A percentile compares a stretch with the other conserved stretches of the same genome.
phyloP scores from a whole-genome alignment of 2,329 filamentous ascomycete species.

The Emergomyces africanus region DNA sequence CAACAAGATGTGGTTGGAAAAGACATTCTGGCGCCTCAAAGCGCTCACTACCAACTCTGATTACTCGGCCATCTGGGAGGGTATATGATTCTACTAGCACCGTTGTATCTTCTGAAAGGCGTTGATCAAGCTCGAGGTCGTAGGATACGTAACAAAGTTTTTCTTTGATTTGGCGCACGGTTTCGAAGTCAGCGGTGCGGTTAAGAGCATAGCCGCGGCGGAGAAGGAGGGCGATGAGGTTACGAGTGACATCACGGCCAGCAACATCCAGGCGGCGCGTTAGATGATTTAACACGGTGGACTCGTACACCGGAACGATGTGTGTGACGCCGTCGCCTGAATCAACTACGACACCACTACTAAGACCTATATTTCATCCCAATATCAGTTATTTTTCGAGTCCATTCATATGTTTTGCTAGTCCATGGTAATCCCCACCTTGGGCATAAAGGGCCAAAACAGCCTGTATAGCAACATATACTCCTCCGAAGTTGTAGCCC shows the following conservation, averaged over 20 bases:
- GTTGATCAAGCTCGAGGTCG: constrained; percentile 91
- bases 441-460: constrained; percentile 94
- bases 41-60: constrained; percentile 88
- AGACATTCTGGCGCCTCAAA: constrained; percentile 97
- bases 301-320: constrained; percentile 97
- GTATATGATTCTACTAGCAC: constrained; percentile 97
- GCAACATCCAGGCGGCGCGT: constrained; percentile 90
- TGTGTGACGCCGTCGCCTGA: constrained; percentile 97
- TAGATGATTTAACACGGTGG: constrained; percentile 92
- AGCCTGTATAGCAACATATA: constrained; percentile 96
- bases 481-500: constrained; percentile 86
- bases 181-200: constrained; percentile 97
- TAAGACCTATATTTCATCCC: constrained; percentile 47
- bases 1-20: constrained; percentile 95
- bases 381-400: neutral
- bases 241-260: constrained; percentile 93
- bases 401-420: neutral
- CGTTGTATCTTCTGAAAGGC: constrained; percentile 91
- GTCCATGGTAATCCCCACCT: constrained; percentile 44
- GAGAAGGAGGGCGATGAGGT: constrained; percentile 87
- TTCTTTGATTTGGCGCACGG: constrained; percentile 97
- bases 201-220: constrained; percentile 94
- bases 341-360: constrained; percentile 94
- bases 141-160: constrained; percentile 99
- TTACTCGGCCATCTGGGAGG: constrained; percentile 87